phyloP scores from a whole-genome alignment of 306 rosid genomes.

The Sesbania bispinosa region DNA sequence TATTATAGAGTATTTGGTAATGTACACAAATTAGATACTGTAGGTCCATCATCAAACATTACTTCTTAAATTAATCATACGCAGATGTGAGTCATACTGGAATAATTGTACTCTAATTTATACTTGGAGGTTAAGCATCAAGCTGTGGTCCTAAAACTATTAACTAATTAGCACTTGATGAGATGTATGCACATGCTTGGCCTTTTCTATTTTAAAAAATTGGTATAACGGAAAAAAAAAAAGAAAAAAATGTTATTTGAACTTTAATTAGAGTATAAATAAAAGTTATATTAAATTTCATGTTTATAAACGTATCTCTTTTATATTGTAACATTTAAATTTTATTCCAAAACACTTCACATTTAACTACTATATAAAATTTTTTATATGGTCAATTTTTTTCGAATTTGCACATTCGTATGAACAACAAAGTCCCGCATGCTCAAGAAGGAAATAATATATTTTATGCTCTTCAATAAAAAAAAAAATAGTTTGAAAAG shows the following conservation, averaged over 20 bases:
- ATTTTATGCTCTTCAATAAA: no score
- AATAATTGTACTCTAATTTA: background rate
- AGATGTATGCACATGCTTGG: background rate
- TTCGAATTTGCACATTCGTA: no score
- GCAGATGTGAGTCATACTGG: background rate
- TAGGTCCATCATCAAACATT: background rate
- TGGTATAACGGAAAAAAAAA: background rate
- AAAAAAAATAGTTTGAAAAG: no score
- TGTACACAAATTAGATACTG: no score
- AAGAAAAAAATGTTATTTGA: background rate
- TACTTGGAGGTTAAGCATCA: constrained; percentile 3
- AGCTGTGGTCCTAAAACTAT: background rate
- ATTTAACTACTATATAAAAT: no score
- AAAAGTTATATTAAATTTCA: background rate
- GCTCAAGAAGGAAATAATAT: no score
- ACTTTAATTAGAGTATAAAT: background rate
- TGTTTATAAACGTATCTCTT: background rate
- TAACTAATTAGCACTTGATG: background rate
- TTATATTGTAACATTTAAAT: no score
- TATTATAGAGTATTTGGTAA: no score
- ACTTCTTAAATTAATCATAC: background rate
- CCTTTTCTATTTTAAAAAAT: background rate
- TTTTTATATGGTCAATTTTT: no score
- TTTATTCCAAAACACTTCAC: no score
- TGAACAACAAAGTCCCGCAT: no score